These are phyloP conservation scores for Alnus rubra DNA, from an alignment of 306 rosid species.

Conservation along the genomic window DNA sequence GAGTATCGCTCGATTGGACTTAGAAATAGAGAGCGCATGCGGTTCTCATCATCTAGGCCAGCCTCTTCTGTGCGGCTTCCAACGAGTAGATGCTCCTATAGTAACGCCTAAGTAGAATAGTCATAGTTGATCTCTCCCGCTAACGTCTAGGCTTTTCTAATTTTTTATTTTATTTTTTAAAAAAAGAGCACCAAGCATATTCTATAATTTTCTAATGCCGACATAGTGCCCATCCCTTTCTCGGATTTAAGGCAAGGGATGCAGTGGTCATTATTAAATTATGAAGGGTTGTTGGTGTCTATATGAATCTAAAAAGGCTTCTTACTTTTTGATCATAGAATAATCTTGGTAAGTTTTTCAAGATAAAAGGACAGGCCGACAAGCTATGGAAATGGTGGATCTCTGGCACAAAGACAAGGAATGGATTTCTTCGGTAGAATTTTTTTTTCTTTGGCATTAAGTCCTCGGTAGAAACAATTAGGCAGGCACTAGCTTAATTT, in stretches of 20 bases:
- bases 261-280: conserved; percentile 15
- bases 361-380: conserved; percentile 33
- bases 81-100: too few relatives aligned
- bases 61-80: too few relatives aligned
- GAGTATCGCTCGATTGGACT: too few relatives aligned
- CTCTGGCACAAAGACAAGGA: conserved; percentile 46
- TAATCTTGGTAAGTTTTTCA: conserved; percentile 31
- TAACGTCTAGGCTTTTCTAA: too few relatives aligned
- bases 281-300: conserved; percentile 6
- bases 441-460: conserved; percentile 10
- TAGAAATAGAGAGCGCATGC: too few relatives aligned
- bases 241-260: conserved; percentile 2
- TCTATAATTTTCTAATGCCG: not conserved
- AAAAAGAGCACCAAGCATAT: not conserved
- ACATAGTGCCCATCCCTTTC: not conserved
- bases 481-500: conserved; percentile 35
- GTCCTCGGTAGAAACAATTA: conserved; percentile 24
- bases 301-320: conserved; percentile 28
- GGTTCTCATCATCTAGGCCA: too few relatives aligned
- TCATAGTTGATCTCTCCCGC: too few relatives aligned
- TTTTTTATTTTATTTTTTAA: too few relatives aligned
- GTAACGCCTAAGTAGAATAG: too few relatives aligned
- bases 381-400: conserved; percentile 37
- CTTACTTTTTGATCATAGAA: conserved; percentile 34
- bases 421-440: conserved; percentile 46